Conservation (phyloP, 495 filamentous ascomycete genomes). For the Geoglossum glabrum region DNA sequence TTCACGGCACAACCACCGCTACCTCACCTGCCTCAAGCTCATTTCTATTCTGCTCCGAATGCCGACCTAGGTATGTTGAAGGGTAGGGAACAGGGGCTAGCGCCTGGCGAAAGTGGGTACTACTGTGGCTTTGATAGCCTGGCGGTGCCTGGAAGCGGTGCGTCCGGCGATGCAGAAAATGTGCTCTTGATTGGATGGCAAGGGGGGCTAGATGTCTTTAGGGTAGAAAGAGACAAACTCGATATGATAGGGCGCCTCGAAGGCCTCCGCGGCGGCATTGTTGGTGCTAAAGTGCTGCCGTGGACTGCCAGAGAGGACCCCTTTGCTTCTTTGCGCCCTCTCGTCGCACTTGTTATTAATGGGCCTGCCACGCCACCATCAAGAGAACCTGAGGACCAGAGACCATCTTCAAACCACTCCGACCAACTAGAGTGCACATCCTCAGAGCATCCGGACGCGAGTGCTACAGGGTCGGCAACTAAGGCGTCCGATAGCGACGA, state of each 20-base stretch:
- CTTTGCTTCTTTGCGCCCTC: slow-evolving; percentile 27
- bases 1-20: slow-evolving; percentile 39
- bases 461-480: slow-evolving; percentile 12
- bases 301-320: slow-evolving; percentile 28
- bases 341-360: slow-evolving; percentile 58
- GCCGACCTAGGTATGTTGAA: slow-evolving; percentile 24
- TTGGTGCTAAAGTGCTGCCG: slow-evolving; percentile 59
- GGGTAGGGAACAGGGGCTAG: slow-evolving; percentile 19
- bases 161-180: slow-evolving; percentile 33
- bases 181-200: slow-evolving; percentile 61
- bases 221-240: slow-evolving; percentile 44
- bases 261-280: slow-evolving; percentile 59
- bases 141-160: slow-evolving; percentile 26
- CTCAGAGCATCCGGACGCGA: slow-evolving; percentile 9
- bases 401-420: slow-evolving; percentile 1
- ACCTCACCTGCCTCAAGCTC: slow-evolving; percentile 61
- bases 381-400: slow-evolving; percentile 3
- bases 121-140: slow-evolving; percentile 66
- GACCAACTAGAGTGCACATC: neutral
- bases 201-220: slow-evolving; percentile 49
- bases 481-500: slow-evolving; percentile 14
- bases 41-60: slow-evolving; percentile 40
- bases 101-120: slow-evolving; percentile 42
- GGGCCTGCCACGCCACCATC: slow-evolving; percentile 29
- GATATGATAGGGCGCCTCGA: slow-evolving; percentile 45